A percentile compares a stretch with the other conserved stretches of the same genome.
Conservation (phyloP, 768 basidiomycete species). For the Tulasnella sp. region DNA sequence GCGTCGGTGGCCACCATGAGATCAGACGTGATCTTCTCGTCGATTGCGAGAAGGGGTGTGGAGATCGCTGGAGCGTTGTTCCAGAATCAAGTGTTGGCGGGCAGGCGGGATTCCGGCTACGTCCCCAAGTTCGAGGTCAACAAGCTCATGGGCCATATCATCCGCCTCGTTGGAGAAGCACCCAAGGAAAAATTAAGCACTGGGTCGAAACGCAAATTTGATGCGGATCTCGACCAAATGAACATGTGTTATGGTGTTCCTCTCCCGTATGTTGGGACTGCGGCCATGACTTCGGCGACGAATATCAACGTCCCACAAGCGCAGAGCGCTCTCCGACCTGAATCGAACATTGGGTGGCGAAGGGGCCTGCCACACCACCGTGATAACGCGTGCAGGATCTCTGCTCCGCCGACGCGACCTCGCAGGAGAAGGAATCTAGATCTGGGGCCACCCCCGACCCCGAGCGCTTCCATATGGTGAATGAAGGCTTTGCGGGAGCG, state of each 20-base stretch:
- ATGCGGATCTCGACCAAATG: not conserved
- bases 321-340: not conserved
- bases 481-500: not conserved
- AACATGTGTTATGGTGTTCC: constrained; percentile 17
- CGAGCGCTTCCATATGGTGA: not conserved
- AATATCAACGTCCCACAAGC: not conserved
- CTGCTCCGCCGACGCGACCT: not conserved
- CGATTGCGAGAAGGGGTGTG: constrained; percentile 49
- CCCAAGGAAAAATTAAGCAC: not conserved
- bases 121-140: constrained; percentile 6
- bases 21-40: constrained; percentile 48
- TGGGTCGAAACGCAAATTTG: constrained; percentile 11
- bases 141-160: constrained; percentile 7
- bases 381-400: not conserved
- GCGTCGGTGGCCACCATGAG: constrained; percentile 59
- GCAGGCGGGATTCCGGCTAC: not conserved
- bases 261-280: constrained; percentile 19
- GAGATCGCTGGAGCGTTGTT: constrained; percentile 39
- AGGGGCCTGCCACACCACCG: not conserved
- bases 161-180: not conserved
- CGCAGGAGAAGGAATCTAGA: not conserved
- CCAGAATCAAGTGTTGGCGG: constrained; percentile 3
- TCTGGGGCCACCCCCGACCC: not conserved
- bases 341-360: not conserved
- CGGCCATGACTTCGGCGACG: not conserved